Base-by-base conservation (phyloP, 2,329 filamentous ascomycete genomes). In the Cephalotrichum gorgonifer region DNA sequence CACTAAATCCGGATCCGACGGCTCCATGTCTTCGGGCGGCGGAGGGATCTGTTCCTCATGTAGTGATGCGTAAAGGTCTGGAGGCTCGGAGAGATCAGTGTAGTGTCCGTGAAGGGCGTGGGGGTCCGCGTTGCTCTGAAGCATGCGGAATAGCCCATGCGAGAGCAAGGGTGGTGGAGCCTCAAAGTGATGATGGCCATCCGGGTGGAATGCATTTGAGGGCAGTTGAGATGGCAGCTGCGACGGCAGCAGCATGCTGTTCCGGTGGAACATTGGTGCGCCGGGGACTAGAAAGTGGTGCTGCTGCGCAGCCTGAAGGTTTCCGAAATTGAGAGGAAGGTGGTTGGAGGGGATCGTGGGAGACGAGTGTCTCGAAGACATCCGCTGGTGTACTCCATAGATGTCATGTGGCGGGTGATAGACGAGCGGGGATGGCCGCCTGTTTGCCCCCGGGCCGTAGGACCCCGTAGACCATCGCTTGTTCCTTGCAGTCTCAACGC, bases 401-500 rank as follows among this genome's bases (percentile, higher is more conserved):
- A 75, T 67, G 48, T 85, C 81, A 48, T 78, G 72, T 4, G 74
- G 69, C 52, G 77, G 74, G 54, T 83, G 76, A 62, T 83, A 83
- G 41, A 83, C 71, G 54, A 81, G 79, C 2, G 83, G 75, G 28
- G 79, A 73, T 25, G 75, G 73, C 28, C 81, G 72, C 50, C 76
- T 69, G 57, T 67, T 77, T 23, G 71, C 71, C 20, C 70, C 64
- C 2, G 79, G 75, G 20, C 75, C 81, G 52, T 83, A 87, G 3
- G 83, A 86, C 14, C 84, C 85, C 3, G 85, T 88, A 20, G 85
- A 88, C 85, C 85, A 89, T 55, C 85, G 74, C 71, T 88, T 88
- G 60, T 74, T 79, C 53, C 83, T 76, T 43, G 72, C 73, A 47
- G 73, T 76, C 43, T 88, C 84, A 46, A 87, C 73, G 46, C 70